These are phyloP conservation scores for Aspergillus nanangensis DNA, from an alignment of 495 filamentous ascomycete species.

Conservation along the genomic window DNA sequence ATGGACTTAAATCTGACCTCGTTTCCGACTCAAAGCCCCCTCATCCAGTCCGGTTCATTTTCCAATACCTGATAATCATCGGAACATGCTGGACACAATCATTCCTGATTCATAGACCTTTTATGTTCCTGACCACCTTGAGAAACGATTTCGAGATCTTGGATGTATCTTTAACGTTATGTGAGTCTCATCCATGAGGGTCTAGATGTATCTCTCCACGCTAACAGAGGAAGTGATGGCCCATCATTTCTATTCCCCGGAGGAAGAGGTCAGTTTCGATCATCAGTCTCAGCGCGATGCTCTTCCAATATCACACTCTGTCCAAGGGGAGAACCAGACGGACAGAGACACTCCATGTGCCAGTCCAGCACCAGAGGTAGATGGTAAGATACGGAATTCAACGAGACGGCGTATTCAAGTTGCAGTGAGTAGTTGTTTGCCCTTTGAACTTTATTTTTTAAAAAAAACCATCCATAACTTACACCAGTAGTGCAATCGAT, in stretches of 20 bases:
- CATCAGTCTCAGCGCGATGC: constrained; percentile 14
- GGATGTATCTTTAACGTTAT: constrained; percentile 12
- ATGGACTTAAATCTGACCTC: constrained; percentile 23
- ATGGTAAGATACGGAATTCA: constrained; percentile 29
- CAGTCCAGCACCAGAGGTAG: constrained; percentile 22
- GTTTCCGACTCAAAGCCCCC: constrained; percentile 18
- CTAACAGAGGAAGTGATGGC: constrained; percentile 29
- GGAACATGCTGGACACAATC: constrained; percentile 11
- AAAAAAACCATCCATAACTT: constrained; percentile 1
- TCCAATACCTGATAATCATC: constrained; percentile 12
- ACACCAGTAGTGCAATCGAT: constrained; percentile 70
- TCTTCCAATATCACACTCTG: constrained; percentile 25
- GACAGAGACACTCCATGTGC: constrained; percentile 15
- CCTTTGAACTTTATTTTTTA: no score
- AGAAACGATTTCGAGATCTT: constrained; percentile 11
- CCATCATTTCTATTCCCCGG: constrained; percentile 23
- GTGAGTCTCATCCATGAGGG: constrained; percentile 16
- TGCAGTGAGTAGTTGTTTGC: constrained; percentile 60
- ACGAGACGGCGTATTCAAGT: constrained; percentile 57
- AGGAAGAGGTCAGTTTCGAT: constrained; percentile 24
- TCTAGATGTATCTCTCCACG: constrained; percentile 15
- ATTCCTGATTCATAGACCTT: constrained; percentile 14
- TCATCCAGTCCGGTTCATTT: constrained; percentile 17
- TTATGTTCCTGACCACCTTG: constrained; percentile 10
- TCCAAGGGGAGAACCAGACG: constrained; percentile 17